Percentiles rank a stretch among this genome's conserved stretches.
These are phyloP conservation scores for Apophysomyces sp. DNA, from an alignment of 371 early-diverging fungal species.

Conservation along the genomic window DNA sequence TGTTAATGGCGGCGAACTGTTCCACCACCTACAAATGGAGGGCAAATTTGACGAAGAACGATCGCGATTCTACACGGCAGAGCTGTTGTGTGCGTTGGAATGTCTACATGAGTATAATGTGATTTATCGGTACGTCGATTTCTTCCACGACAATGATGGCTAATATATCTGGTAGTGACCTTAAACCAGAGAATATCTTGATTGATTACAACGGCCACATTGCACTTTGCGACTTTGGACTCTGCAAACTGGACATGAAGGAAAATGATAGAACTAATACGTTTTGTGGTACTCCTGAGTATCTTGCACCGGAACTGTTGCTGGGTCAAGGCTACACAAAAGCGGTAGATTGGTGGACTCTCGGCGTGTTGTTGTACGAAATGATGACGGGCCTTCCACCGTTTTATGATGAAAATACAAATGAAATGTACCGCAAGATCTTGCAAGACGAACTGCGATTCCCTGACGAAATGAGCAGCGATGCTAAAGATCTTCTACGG, in stretches of 20 bases:
- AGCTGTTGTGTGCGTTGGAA: conserved; percentile 79
- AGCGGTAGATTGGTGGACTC: conserved; percentile 96
- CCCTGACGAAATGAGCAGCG: conserved; percentile 80
- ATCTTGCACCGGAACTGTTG: conserved; percentile 97
- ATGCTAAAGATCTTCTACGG: conserved; percentile 71
- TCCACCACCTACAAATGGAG: conserved; percentile 84
- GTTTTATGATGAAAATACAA: conserved; percentile 94
- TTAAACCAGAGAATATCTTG: conserved; percentile 96
- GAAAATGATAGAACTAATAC: conserved; percentile 93
- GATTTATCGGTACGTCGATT: conserved; percentile 64
- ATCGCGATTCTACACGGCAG: conserved; percentile 73
- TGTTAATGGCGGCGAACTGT: conserved; percentile 94
- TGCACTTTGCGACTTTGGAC: conserved; percentile 96
- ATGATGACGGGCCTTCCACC: conserved; percentile 95
- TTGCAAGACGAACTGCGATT: conserved; percentile 81
- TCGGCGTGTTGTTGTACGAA: conserved; percentile 94
- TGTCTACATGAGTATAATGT: conserved; percentile 89
- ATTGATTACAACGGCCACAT: conserved; percentile 97
- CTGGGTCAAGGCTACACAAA: conserved; percentile 93
- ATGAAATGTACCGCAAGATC: conserved; percentile 95
- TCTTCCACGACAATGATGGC: neutral
- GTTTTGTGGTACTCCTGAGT: conserved; percentile 99
- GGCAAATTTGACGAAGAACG: conserved; percentile 71
- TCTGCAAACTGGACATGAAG: conserved; percentile 95
- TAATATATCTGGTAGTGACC: conserved; percentile 55